phyloP scores from a whole-genome alignment of 2,329 filamentous ascomycete species.

The Nemania abortiva region DNA sequence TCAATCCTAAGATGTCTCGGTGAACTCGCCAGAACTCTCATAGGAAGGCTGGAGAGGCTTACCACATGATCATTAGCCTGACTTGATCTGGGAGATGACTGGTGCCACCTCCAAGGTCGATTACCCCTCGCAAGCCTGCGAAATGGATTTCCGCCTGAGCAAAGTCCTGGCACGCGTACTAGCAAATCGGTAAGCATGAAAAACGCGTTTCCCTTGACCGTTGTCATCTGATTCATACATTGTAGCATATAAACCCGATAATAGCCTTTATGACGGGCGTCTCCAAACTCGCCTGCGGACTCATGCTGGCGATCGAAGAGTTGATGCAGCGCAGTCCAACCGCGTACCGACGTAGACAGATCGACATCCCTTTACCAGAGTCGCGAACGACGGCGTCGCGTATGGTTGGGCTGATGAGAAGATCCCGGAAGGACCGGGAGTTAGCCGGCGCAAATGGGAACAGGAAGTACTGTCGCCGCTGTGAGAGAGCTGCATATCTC shows the following conservation, averaged over 20 bases:
- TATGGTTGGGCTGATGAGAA: constrained; percentile 29
- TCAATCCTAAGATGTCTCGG: constrained; percentile 37
- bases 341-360: constrained; percentile 34
- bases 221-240: constrained; percentile 36
- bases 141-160: constrained; percentile 34
- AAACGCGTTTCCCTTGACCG: constrained; percentile 19
- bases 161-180: constrained; percentile 37
- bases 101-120: constrained; percentile 29
- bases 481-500: constrained; percentile 30
- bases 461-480: constrained; percentile 33
- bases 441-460: constrained; percentile 36
- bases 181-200: constrained; percentile 30
- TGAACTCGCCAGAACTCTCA: constrained; percentile 31
- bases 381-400: constrained; percentile 32
- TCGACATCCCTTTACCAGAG: constrained; percentile 31
- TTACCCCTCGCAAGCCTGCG: constrained; percentile 35
- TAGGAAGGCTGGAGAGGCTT: constrained; percentile 27
- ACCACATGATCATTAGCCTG: constrained; percentile 38
- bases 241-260: constrained; percentile 40
- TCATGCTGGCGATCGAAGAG: constrained; percentile 30
- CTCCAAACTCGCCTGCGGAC: constrained; percentile 27
- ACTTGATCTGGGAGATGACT: constrained; percentile 32
- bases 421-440: constrained; percentile 33
- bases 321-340: constrained; percentile 34
- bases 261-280: constrained; percentile 33